Percentiles rank a stretch among this genome's conserved stretches.
Conservation (phyloP, 352 stramenopile genomes). For the Phytopythium oedochilum region DNA sequence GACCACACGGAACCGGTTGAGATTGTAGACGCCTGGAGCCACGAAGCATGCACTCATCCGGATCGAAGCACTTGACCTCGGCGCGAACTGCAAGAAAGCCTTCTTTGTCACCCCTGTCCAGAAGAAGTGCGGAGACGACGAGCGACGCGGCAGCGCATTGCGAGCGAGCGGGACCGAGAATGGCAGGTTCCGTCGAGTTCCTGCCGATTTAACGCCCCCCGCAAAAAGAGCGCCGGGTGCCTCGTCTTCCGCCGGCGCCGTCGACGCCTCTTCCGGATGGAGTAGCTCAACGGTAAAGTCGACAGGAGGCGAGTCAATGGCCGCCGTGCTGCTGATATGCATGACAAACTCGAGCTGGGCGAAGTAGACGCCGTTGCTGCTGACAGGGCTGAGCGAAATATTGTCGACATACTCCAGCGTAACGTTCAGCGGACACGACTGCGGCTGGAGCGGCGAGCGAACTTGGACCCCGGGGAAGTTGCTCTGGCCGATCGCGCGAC, state of each 20-base stretch:
- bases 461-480: conserved; percentile 66
- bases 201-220: neutral
- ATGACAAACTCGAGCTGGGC: conserved; percentile 69
- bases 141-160: conserved; percentile 4
- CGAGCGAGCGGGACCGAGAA: conserved; percentile 5
- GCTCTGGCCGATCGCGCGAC: conserved; percentile 42
- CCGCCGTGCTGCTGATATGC: conserved; percentile 67
- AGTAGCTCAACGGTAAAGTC: conserved; percentile 80
- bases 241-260: neutral
- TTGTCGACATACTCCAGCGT: conserved; percentile 51
- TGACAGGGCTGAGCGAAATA: conserved; percentile 20
- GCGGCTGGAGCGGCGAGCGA: conserved; percentile 34
- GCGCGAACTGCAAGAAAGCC: conserved; percentile 41
- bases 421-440: conserved; percentile 62
- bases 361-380: conserved; percentile 24
- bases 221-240: neutral
- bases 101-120: conserved; percentile 81
- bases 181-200: neutral
- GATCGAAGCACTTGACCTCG: conserved; percentile 39
- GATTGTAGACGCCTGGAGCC: conserved; percentile 67
- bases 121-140: conserved; percentile 62
- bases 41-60: conserved; percentile 73
- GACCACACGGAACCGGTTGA: conserved; percentile 76
- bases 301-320: conserved; percentile 41
- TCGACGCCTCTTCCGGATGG: conserved; percentile 48